phyloP scores from a whole-genome alignment of 129 eudicot genomes.

The carrot (Daucus carota) region DH1_v3.0 NC_030386.2:22425501-22426000 shows the following conservation, averaged over 20 bases:
- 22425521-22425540: neutral
- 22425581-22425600: neutral
- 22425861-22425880: no score
- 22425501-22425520: neutral
- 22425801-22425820: slow-evolving; percentile 24
- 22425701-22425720: slow-evolving; percentile 69
- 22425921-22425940: neutral
- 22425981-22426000: neutral
- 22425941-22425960: neutral
- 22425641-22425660: slow-evolving; percentile 94
- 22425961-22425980: neutral
- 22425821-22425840: slow-evolving; percentile 65
- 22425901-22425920: no score
- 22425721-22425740: slow-evolving; percentile 11
- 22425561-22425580: neutral
- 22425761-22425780: no score
- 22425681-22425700: slow-evolving; percentile 99
- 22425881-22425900: no score
- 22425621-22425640: slow-evolving; percentile 98
- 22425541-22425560: neutral
- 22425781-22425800: neutral
- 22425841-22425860: slow-evolving; percentile 8
- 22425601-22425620: slow-evolving; percentile 87
- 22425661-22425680: slow-evolving; percentile 97
- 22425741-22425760: neutral